Evolutionary conservation across 805 yeast species (phyloP).

Genomic region (Sungouiella thailandica): DNA sequence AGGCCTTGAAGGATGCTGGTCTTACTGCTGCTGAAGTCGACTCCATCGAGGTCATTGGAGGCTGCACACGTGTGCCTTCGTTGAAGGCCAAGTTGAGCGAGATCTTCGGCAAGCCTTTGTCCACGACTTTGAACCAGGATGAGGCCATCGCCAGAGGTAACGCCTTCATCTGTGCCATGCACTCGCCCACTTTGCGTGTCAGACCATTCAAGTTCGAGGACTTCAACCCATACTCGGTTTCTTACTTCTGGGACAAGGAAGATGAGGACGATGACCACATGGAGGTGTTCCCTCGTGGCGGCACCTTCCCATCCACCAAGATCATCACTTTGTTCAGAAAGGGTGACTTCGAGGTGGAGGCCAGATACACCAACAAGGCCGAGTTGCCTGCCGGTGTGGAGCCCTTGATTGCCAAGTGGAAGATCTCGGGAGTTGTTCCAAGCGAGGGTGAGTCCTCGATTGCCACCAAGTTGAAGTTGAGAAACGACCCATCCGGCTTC

Average conservation of each 20-base stretch:
- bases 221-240: slow-evolving; percentile 83
- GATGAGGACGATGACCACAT: slow-evolving; percentile 87
- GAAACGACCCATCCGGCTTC: slow-evolving; percentile 96
- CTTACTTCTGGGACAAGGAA: slow-evolving; percentile 92
- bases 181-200: slow-evolving; percentile 97
- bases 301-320: slow-evolving; percentile 91
- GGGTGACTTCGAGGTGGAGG: slow-evolving; percentile 81
- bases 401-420: slow-evolving; percentile 76
- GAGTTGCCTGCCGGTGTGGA: slow-evolving; percentile 69
- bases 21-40: slow-evolving; percentile 65
- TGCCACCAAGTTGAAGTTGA: slow-evolving; percentile 86
- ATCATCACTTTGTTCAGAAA: slow-evolving; percentile 90
- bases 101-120: slow-evolving; percentile 59
- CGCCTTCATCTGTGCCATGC: slow-evolving; percentile 97
- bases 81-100: slow-evolving; percentile 77
- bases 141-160: slow-evolving; percentile 99
- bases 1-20: slow-evolving; percentile 78
- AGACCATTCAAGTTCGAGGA: slow-evolving; percentile 99
- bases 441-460: slow-evolving; percentile 70
- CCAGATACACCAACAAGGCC: slow-evolving; percentile 73
- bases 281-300: slow-evolving; percentile 96
- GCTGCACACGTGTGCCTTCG: slow-evolving; percentile 95
- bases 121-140: slow-evolving; percentile 96
- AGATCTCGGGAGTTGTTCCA: slow-evolving; percentile 77
- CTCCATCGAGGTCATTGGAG: slow-evolving; percentile 94